These are phyloP conservation scores for Cardamine resedifolia DNA, from an alignment of 345 rosid species.

Conservation along the genomic window DNA sequence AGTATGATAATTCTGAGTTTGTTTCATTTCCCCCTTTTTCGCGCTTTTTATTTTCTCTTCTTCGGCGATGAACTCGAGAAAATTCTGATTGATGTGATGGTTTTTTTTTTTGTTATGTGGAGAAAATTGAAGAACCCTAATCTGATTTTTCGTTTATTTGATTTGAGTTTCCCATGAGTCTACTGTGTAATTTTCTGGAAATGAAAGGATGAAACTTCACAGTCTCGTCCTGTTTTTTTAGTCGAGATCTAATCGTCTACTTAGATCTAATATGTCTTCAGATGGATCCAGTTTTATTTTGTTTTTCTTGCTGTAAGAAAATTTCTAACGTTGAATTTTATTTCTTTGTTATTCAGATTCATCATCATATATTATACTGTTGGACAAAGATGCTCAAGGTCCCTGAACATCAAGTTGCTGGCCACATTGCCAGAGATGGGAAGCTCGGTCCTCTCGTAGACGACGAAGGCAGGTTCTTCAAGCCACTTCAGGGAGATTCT, in stretches of 20 bases:
- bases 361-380: not conserved
- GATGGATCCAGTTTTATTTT: not conserved
- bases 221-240: not conserved
- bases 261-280: not conserved
- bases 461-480: constrained; percentile 73
- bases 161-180: not conserved
- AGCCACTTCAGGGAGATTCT: constrained; percentile 71
- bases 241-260: too few relatives aligned
- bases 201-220: constrained; percentile 2
- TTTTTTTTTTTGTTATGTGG: not conserved
- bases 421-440: constrained; percentile 62
- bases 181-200: not conserved
- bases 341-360: constrained; percentile 23
- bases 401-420: constrained; percentile 97
- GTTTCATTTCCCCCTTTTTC: not conserved
- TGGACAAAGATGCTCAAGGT: constrained; percentile 53
- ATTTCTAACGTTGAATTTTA: not conserved
- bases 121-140: constrained; percentile 5
- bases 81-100: not conserved
- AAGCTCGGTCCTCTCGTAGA: constrained; percentile 73
- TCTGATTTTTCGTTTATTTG: constrained; percentile 3
- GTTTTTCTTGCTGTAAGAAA: not conserved
- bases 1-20: not conserved
- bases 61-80: constrained; percentile 15
- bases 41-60: not conserved